Evolutionary conservation across 768 basidiomycete genomes (phyloP), one percentile per base, ranked within the genome.

Genomic region (Agaricus blazei): DNA sequence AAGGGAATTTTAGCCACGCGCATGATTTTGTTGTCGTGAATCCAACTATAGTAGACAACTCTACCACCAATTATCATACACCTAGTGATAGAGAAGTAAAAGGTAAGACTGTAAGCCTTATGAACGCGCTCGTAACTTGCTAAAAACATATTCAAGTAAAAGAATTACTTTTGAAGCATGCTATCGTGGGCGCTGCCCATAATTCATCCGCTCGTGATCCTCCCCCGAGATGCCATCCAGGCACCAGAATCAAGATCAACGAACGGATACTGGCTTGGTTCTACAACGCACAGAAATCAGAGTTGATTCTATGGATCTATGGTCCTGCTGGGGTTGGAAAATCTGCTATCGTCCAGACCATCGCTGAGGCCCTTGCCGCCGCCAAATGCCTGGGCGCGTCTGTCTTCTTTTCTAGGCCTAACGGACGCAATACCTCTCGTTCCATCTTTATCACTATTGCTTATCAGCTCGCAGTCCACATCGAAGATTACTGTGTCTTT

Each of bases 331-430:
- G 51, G 26, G 51, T 44, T 7, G 51, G 51, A 8, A 52, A 44
- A 24, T 44, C 51, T 3, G 31, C 51, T 2, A 31, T 52, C 11
- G 51, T 42, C 7, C 51, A 45, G 34, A 31, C 51, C 26, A 36
- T 41, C 31, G 42, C 51, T 5, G 42, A 45, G 9, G 9, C 31
- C 31, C 15, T 31, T 1, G 51, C 51, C 27, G 41, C 28, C 9
- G 14, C 11, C 3, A 29, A 43, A 5, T 9, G 15, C 6, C 37
- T 54, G 4, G 53, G 46, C 3, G 53, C 53, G 4, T 15, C 38
- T 9, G 47, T 54, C 53, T 54, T 48, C 26, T 54, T 54, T 28
- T 54, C 53, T 7, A 36, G 53, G 5, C 26, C 26, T 3, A 48
- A 48, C 14, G 23, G 12, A 5, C 28, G 36, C 6, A 47, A 40